These are phyloP conservation scores for Melaleuca alternifolia DNA, from an alignment of 345 rosid genomes.

Conservation along the genomic window DNA sequence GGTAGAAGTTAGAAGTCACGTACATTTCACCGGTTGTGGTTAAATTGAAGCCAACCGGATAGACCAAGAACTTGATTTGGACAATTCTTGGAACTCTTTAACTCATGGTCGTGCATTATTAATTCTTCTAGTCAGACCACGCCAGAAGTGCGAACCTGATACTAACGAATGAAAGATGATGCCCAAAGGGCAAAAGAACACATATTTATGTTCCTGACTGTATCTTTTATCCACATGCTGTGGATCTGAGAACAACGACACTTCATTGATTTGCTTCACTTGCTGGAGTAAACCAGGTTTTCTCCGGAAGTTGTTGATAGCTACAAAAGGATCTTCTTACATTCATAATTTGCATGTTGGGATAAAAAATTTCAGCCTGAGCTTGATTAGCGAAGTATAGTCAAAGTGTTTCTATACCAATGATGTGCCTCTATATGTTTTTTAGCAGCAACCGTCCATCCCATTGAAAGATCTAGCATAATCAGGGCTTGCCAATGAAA, in stretches of 20 bases:
- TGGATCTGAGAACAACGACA: neutral
- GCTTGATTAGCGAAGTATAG: neutral
- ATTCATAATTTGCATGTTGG: neutral
- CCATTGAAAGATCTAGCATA: neutral
- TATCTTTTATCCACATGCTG: neutral
- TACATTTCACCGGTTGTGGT: neutral
- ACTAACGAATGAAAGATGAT: neutral
- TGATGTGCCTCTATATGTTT: neutral
- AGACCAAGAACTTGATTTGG: neutral
- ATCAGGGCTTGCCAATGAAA: neutral
- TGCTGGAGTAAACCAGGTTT: neutral
- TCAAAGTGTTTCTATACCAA: neutral
- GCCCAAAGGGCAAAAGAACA: neutral
- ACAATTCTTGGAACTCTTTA: neutral
- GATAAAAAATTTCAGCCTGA: neutral
- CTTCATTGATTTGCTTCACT: neutral
- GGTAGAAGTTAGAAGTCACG: neutral
- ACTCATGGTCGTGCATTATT: neutral
- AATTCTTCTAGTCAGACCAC: neutral
- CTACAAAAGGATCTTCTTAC: neutral
- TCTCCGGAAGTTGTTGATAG: neutral
- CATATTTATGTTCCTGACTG: neutral
- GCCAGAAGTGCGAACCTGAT: neutral
- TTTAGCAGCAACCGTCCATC: neutral
- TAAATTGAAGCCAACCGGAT: neutral